Percentiles rank a stretch among this genome's conserved stretches.
Conservation (phyloP, 2,329 filamentous ascomycete species). For the Trichothecium roseum region DNA sequence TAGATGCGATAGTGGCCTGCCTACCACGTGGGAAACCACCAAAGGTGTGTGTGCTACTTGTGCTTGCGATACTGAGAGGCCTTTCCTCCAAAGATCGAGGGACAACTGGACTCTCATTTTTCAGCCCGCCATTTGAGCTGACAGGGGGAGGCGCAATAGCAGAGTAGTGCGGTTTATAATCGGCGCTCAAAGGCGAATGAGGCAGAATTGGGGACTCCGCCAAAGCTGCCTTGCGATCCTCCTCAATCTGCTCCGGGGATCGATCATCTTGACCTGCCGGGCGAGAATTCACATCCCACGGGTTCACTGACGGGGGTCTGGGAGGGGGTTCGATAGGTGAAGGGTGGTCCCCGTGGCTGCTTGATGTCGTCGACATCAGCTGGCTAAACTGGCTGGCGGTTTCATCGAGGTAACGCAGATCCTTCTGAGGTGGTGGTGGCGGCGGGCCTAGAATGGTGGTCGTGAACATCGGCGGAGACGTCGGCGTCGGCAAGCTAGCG, state of each 20-base stretch:
- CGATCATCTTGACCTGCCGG: constrained; percentile 11
- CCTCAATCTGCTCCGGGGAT: constrained; percentile 8
- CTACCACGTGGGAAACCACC: no score
- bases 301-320: constrained; percentile 28
- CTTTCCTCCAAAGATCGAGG: no score
- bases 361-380: constrained; percentile 9
- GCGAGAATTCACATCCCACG: constrained; percentile 26
- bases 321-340: constrained; percentile 9
- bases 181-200: not conserved
- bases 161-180: not conserved
- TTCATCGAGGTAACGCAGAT: constrained; percentile 13
- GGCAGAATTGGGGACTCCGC: constrained; percentile 5
- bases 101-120: no score
- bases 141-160: not conserved
- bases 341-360: not conserved
- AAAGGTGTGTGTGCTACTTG: no score
- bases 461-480: constrained; percentile 3
- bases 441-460: constrained; percentile 1
- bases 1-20: no score
- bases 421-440: constrained; percentile 3
- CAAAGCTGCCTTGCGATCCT: not conserved
- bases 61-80: no score
- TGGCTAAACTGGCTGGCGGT: constrained; percentile 17
- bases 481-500: constrained; percentile 9
- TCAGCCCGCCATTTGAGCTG: no score